These are phyloP conservation scores for Magnusiomyces suaveolens DNA, from an alignment of 1,139 yeast species.

Conservation along the genomic window DNA sequence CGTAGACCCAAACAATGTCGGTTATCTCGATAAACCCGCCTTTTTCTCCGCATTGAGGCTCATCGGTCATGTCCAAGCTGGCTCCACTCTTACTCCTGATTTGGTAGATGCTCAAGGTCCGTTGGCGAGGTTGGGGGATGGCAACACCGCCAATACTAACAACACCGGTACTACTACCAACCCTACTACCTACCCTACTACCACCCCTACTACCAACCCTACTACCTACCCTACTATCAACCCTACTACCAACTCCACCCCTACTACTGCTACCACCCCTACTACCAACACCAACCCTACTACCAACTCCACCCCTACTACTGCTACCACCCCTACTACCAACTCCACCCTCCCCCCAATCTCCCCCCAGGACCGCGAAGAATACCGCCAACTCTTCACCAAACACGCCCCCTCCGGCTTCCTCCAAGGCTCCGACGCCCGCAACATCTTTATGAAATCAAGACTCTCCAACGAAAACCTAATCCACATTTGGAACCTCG, in stretches of 20 bases:
- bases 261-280: not conserved
- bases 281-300: constrained; percentile 27
- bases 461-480: constrained; percentile 64
- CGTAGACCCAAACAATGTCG: constrained; percentile 77
- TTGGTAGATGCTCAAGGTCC: not conserved
- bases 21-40: constrained; percentile 72
- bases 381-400: constrained; percentile 64
- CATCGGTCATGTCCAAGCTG: constrained; percentile 80
- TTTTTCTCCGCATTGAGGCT: constrained; percentile 81
- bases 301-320: not conserved
- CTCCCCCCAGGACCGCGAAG: constrained; percentile 53
- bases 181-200: no score
- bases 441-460: constrained; percentile 80
- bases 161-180: not conserved
- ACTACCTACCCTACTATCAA: no score
- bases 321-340: not conserved
- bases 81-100: constrained; percentile 24
- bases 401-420: constrained; percentile 52
- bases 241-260: not conserved
- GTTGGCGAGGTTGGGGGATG: not conserved
- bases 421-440: constrained; percentile 67
- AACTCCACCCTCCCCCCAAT: constrained; percentile 45
- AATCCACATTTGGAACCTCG: constrained; percentile 83
- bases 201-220: no score
- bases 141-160: not conserved